Evolutionary conservation across 768 basidiomycete genomes (phyloP), one percentile per base, ranked within the genome.

Genomic region (Chlorophyllum brunneum): DNA sequence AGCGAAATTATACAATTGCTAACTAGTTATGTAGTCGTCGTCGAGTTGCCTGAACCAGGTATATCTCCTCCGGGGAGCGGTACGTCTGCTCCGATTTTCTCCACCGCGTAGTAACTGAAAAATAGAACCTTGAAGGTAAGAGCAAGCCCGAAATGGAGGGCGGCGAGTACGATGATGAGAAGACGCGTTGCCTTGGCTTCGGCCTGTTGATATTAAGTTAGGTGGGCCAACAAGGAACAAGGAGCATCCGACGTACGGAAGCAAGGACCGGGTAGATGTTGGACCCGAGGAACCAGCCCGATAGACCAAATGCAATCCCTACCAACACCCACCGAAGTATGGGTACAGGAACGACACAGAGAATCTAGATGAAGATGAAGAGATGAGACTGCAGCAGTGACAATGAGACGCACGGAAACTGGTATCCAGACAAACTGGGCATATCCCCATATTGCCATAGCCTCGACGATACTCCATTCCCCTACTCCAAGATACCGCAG

Each of bases 231-330:
- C 20, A 4, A 5, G 18, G 10, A 8, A 11, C 37, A 27, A 15
- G 42, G 16, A 48, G 6, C 18, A 37, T 42, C 44, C 2, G 3
- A 75, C 88, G 59, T 59, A 95, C 93, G 7, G 82, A 78, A 30
- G 88, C 83, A 24, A 98, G 82, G 47, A 97, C 80, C 3, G 95
- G 95, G 59, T 97, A 98, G 40, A 97, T 81, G 61, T 94, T 92
- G 20, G 76, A 75, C 11, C 78, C 74, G 24, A 99, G 76, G 76
- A 94, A 98, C 72, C 82, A 92, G 2, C 93, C 92, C 5, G 95
- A 98, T 16, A 92, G 70, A 1, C 71, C 73, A 58, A 89, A 90
- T 0, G 83, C 94, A 39, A 83, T 41, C 10, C 80, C 80, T 16
- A 88, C 84, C 24, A 97, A 76, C 1, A 76, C 75, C 91, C 92